Percentiles rank a stretch among this genome's conserved stretches.
These are phyloP conservation scores for Alternaria longipes DNA, from an alignment of 2,329 filamentous ascomycete species.

Conservation along the genomic window DNA sequence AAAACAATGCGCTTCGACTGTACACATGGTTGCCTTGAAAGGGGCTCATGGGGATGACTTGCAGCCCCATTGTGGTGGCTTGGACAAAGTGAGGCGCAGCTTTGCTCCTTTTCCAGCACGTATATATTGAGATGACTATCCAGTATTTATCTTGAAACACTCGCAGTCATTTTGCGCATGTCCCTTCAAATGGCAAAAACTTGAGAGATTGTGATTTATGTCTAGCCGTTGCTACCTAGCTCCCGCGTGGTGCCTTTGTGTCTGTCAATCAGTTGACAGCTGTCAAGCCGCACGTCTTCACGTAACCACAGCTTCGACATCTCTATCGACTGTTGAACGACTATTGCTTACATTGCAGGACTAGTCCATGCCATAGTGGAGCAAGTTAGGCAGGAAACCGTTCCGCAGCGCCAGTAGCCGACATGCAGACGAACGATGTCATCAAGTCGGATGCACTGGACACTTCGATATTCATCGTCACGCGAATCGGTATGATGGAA, in stretches of 20 bases:
- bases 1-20: neutral
- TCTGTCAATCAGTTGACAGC: slow-evolving; percentile 22
- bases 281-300: slow-evolving; percentile 10
- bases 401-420: slow-evolving; percentile 25
- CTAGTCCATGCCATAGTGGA: slow-evolving; percentile 28
- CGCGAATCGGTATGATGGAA: neutral
- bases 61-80: slow-evolving; percentile 36
- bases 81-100: slow-evolving; percentile 49
- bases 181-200: neutral
- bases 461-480: slow-evolving; percentile 6
- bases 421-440: slow-evolving; percentile 27
- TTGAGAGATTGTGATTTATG: neutral
- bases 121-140: slow-evolving; percentile 29
- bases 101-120: slow-evolving; percentile 30
- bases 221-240: slow-evolving; percentile 32
- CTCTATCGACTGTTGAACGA: slow-evolving; percentile 17
- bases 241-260: slow-evolving; percentile 29
- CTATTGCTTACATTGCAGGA: slow-evolving; percentile 35
- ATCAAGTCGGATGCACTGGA: slow-evolving; percentile 16
- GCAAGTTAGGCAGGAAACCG: slow-evolving; percentile 31
- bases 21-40: slow-evolving; percentile 14
- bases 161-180: neutral
- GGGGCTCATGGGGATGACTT: slow-evolving; percentile 34
- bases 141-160: neutral
- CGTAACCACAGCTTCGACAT: neutral